Evolutionary conservation across 176 grass and related monocot species (phyloP).

Genomic region (Chloris gayana): DNA sequence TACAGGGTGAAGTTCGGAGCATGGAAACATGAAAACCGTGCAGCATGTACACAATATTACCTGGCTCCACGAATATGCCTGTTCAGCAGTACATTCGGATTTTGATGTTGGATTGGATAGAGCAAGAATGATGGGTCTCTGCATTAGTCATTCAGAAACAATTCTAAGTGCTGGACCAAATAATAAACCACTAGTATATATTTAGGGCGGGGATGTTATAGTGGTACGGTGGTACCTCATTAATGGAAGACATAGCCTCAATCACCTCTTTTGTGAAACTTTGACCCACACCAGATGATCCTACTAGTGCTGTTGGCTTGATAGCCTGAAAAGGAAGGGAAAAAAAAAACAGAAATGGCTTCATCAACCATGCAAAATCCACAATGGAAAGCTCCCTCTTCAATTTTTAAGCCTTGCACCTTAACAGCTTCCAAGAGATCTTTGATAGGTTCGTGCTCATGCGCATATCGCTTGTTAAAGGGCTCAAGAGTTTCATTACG

Average conservation of each 20-base stretch:
- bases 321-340: conserved; percentile 39
- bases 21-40: neutral
- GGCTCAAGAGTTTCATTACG: conserved; percentile 71
- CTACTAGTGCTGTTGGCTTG: conserved; percentile 66
- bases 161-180: neutral
- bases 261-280: conserved; percentile 81
- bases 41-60: conserved; percentile 28
- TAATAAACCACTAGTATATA: neutral
- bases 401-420: neutral
- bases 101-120: conserved; percentile 72
- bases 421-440: neutral
- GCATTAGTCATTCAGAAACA: conserved; percentile 37
- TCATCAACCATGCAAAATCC: neutral
- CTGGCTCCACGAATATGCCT: conserved; percentile 85
- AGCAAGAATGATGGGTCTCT: conserved; percentile 76
- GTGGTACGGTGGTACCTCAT: conserved; percentile 42
- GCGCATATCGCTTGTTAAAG: conserved; percentile 86
- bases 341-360: neutral
- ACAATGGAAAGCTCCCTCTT: neutral
- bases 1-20: neutral
- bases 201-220: neutral
- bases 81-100: conserved; percentile 83
- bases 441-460: conserved; percentile 71
- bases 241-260: conserved; percentile 71
- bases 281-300: conserved; percentile 75